Percentiles rank a stretch among this genome's conserved stretches.
These are phyloP conservation scores for Hypoxylon sp. DNA, from an alignment of 2,329 filamentous ascomycete genomes.

Conservation along the genomic window DNA sequence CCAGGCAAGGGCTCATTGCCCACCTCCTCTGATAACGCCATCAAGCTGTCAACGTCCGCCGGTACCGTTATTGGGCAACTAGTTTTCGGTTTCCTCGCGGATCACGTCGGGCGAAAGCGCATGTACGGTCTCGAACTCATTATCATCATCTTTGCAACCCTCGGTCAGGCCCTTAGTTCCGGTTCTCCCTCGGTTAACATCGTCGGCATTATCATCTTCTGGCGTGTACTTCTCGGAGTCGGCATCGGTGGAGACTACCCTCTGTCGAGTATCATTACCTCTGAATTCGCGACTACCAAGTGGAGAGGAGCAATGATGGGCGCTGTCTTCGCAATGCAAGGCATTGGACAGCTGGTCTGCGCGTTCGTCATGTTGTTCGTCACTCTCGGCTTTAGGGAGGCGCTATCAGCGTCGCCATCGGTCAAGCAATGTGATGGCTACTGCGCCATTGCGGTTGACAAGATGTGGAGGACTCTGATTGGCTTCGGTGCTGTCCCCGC, in stretches of 20 bases:
- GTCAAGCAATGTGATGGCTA: conserved; percentile 72
- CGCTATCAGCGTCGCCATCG: conserved; percentile 66
- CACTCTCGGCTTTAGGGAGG: conserved; percentile 77
- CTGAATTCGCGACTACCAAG: conserved; percentile 88
- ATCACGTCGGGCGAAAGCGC: conserved; percentile 80
- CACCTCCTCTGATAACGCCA: conserved; percentile 78
- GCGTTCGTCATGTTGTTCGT: conserved; percentile 83
- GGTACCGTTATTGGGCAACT: conserved; percentile 89
- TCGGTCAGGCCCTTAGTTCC: conserved; percentile 78
- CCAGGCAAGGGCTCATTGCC: conserved; percentile 72
- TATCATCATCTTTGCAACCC: conserved; percentile 83
- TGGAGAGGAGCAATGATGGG: conserved; percentile 92
- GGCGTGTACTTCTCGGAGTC: conserved; percentile 82
- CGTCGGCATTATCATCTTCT: conserved; percentile 80
- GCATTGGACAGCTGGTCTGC: conserved; percentile 82
- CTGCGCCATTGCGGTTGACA: conserved; percentile 81
- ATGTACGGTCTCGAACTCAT: conserved; percentile 83
- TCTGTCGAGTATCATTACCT: conserved; percentile 85
- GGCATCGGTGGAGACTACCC: conserved; percentile 86
- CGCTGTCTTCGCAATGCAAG: conserved; percentile 89
- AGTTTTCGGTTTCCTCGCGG: conserved; percentile 83
- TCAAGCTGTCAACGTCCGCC: conserved; percentile 87
- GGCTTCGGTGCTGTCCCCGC: conserved; percentile 86
- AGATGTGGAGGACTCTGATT: conserved; percentile 88
- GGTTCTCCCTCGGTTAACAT: conserved; percentile 74